These are phyloP conservation scores for Penicillium nordicum DNA, from an alignment of 2,329 filamentous ascomycete genomes.

Conservation along the genomic window DNA sequence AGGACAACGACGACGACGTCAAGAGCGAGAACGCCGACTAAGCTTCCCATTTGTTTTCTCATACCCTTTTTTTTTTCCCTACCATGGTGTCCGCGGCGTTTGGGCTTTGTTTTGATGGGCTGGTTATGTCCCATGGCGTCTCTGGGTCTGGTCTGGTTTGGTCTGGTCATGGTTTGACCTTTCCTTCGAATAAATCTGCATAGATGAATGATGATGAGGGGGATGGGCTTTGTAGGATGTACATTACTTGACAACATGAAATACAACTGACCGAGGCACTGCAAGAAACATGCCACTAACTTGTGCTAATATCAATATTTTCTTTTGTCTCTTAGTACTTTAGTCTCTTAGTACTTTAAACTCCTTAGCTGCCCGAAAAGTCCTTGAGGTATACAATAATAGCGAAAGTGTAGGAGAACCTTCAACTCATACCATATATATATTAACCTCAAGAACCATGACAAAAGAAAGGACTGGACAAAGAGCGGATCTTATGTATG, in stretches of 20 bases:
- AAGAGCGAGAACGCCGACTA: constrained; percentile 37
- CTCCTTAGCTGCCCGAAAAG: no score
- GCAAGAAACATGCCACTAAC: constrained; percentile 1
- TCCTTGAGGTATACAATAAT: neutral
- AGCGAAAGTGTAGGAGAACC: neutral
- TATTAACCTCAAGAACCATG: no score
- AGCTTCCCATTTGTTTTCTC: constrained; percentile 16
- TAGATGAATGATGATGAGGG: constrained; percentile 27
- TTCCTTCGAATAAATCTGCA: constrained; percentile 20
- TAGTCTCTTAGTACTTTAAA: neutral
- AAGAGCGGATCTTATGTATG: no score
- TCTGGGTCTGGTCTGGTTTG: constrained; percentile 17
- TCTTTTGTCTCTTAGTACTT: neutral
- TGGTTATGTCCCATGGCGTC: constrained; percentile 19
- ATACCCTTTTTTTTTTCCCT: constrained; percentile 15
- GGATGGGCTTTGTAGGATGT: constrained; percentile 20
- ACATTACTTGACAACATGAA: constrained; percentile 25
- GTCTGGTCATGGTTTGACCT: constrained; percentile 9
- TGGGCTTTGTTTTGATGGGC: constrained; percentile 7
- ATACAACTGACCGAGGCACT: constrained; percentile 11
- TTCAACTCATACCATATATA: neutral
- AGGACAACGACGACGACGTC: constrained; percentile 33
- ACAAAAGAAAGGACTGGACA: no score
- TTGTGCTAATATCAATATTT: neutral
- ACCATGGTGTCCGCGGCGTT: constrained; percentile 15